Percentiles rank a stretch among this genome's conserved stretches.
Conservation (phyloP, 768 basidiomycete species). For the Leucogyrophana mollusca region DNA sequence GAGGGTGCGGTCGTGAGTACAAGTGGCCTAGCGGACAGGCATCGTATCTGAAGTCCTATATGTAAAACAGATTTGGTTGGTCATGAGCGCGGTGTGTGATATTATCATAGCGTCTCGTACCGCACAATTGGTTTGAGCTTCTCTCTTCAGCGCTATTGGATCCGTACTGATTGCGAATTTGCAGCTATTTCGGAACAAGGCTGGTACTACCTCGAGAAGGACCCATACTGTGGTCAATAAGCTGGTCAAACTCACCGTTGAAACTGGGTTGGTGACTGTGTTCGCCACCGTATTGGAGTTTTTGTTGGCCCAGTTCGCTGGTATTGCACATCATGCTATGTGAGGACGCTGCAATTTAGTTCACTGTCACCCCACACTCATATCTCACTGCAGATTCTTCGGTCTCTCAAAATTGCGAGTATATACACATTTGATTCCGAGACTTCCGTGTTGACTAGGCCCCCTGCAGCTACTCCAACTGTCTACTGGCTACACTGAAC, state of each 20-base stretch:
- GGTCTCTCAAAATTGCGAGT: background rate
- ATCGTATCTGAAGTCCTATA: too few species aligned
- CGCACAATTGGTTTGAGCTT: background rate
- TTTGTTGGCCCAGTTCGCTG: slow-evolving; percentile 4
- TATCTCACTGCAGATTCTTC: too few species aligned
- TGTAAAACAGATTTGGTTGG: slow-evolving; percentile 11
- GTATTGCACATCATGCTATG: slow-evolving; percentile 8
- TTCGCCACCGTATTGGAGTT: slow-evolving; percentile 12
- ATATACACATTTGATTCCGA: background rate
- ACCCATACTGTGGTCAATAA: slow-evolving; percentile 10
- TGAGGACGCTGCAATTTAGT: too few species aligned
- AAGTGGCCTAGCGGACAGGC: too few species aligned
- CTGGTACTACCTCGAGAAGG: background rate
- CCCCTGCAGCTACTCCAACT: slow-evolving; percentile 1
- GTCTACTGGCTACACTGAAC: slow-evolving; percentile 3
- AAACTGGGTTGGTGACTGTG: slow-evolving; percentile 11
- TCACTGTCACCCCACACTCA: too few species aligned
- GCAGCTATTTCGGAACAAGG: too few species aligned
- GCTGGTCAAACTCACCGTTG: slow-evolving; percentile 12
- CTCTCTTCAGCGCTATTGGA: too few species aligned
- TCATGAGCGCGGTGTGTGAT: slow-evolving; percentile 11
- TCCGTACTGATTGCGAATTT: too few species aligned
- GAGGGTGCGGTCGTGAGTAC: too few species aligned
- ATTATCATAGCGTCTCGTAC: slow-evolving; percentile 10
- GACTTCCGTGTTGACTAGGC: background rate